phyloP scores from a whole-genome alignment of 495 filamentous ascomycete species.

The Tuber umbilicatum region DNA sequence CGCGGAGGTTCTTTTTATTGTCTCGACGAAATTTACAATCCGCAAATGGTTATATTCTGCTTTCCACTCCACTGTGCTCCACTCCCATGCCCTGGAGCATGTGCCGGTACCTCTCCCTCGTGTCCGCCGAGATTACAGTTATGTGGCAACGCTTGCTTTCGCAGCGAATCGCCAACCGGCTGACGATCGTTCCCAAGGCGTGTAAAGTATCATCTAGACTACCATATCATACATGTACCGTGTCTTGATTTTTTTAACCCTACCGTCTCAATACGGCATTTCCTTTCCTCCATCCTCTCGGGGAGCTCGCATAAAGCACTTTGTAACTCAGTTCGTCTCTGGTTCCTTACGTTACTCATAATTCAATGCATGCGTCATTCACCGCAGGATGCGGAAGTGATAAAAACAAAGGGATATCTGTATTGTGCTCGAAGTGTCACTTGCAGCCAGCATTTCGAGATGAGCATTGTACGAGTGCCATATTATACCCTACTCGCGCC shows the following conservation, averaged over 20 bases:
- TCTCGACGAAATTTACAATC: not conserved
- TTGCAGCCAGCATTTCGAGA: not conserved
- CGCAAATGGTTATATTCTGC: not conserved
- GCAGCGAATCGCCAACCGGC: conserved; percentile 11
- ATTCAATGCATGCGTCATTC: not conserved
- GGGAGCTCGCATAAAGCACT: not conserved
- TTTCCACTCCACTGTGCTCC: not conserved
- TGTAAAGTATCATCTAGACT: not conserved
- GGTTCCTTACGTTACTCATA: conserved; percentile 4
- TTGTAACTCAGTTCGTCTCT: not conserved
- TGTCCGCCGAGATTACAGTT: conserved; percentile 1
- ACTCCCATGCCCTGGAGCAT: not conserved
- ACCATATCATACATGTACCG: too few species aligned
- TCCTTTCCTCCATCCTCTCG: not conserved
- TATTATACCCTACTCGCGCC: not conserved
- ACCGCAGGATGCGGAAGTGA: not conserved
- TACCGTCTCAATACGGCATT: not conserved
- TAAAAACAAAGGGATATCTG: not conserved
- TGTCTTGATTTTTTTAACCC: not conserved
- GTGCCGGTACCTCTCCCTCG: not conserved
- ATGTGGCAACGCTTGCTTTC: not conserved
- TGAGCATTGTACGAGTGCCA: not conserved
- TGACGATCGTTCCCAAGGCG: conserved; percentile 1
- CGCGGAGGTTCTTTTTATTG: not conserved
- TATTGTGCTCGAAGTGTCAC: not conserved